Evolutionary conservation across 2,329 filamentous ascomycete species (phyloP).

Genomic region (Fusarium sp.): DNA sequence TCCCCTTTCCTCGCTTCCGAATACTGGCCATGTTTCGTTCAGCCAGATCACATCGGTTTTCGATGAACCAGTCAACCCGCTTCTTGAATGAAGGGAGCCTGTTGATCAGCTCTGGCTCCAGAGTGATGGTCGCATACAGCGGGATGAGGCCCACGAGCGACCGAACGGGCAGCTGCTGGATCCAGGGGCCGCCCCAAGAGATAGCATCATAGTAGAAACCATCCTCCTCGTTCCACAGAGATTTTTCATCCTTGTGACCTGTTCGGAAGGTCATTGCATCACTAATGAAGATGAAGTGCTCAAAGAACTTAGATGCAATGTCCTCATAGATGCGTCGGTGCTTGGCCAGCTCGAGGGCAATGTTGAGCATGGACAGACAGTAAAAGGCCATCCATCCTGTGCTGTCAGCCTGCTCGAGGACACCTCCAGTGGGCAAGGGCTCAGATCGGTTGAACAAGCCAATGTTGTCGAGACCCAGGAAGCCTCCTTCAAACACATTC

Average conservation of each 20-base stretch:
- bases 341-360: conserved; percentile 93
- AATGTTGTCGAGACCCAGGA: conserved; percentile 96
- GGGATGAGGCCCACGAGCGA: conserved; percentile 95
- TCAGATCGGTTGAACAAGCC: conserved; percentile 97
- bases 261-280: conserved; percentile 93
- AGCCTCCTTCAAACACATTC: conserved; percentile 97
- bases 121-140: conserved; percentile 89
- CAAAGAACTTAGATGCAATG: conserved; percentile 97
- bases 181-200: conserved; percentile 93
- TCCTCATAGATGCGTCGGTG: conserved; percentile 96
- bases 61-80: conserved; percentile 92
- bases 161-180: conserved; percentile 90
- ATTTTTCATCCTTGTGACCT: conserved; percentile 78
- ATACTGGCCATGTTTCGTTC: conserved; percentile 97
- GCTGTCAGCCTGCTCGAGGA: conserved; percentile 95
- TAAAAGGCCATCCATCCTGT: conserved; percentile 99
- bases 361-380: conserved; percentile 96
- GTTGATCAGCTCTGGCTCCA: conserved; percentile 94
- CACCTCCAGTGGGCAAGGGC: conserved; percentile 91
- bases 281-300: conserved; percentile 97
- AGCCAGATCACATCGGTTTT: conserved; percentile 86
- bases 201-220: conserved; percentile 99
- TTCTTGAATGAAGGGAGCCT: conserved; percentile 94
- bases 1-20: conserved; percentile 87
- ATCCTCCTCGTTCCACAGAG: conserved; percentile 95